These are phyloP conservation scores for Metschnikowia cubensis DNA, from an alignment of 805 yeast genomes.

Conservation along the genomic window DNA sequence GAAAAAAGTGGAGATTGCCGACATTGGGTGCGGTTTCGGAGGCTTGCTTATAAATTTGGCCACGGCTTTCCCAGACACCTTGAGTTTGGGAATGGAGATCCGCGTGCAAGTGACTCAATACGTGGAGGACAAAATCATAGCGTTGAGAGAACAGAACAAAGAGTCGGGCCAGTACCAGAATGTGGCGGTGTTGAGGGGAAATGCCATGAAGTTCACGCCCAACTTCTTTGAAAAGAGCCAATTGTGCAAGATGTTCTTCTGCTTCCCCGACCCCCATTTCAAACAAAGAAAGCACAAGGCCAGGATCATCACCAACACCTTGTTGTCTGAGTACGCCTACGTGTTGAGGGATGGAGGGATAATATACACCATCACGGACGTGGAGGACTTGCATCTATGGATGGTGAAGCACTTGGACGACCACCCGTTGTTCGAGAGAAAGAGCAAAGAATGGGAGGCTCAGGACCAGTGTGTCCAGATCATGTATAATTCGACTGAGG, in stretches of 20 bases:
- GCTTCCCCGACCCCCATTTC: constrained; percentile 99
- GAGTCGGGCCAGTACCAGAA: constrained; percentile 59
- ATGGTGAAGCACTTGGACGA: constrained; percentile 88
- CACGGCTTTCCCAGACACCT: constrained; percentile 65
- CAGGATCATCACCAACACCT: constrained; percentile 85
- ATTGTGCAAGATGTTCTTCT: constrained; percentile 87
- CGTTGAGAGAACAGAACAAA: constrained; percentile 60
- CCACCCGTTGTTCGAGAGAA: constrained; percentile 87
- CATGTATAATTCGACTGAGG: constrained; percentile 94
- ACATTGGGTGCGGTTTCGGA: constrained; percentile 97
- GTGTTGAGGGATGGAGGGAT: constrained; percentile 83
- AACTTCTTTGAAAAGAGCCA: constrained; percentile 85
- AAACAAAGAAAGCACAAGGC: constrained; percentile 97
- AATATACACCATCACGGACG: constrained; percentile 93
- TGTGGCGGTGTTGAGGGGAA: constrained; percentile 86
- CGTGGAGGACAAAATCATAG: constrained; percentile 92
- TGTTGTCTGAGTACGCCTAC: constrained; percentile 88
- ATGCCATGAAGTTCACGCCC: constrained; percentile 96
- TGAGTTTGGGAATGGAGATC: constrained; percentile 94
- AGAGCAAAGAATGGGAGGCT: constrained; percentile 73
- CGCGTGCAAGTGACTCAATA: constrained; percentile 96
- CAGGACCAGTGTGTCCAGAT: constrained; percentile 77
- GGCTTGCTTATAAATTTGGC: constrained; percentile 81
- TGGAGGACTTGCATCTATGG: constrained; percentile 89
- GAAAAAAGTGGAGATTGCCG: constrained; percentile 78